Evolutionary conservation across 768 basidiomycete species (phyloP).

Genomic region (Termitomyces sp.): DNA sequence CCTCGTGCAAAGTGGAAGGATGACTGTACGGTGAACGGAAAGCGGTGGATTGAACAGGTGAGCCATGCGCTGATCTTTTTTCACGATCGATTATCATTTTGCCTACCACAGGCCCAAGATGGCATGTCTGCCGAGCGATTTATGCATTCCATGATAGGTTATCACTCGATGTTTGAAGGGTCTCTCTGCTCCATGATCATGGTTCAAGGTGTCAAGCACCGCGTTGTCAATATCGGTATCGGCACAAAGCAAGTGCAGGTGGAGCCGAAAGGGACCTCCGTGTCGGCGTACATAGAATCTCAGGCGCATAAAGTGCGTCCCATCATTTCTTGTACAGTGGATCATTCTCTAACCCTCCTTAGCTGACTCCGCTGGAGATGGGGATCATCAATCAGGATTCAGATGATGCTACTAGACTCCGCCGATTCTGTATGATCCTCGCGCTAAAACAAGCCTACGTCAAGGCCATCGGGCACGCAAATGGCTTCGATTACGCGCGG

Average conservation of each 20-base stretch:
- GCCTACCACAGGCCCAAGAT: conserved; percentile 41
- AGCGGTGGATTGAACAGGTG: conserved; percentile 83
- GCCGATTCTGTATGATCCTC: conserved; percentile 73
- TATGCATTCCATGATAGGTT: conserved; percentile 74
- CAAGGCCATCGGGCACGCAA: conserved; percentile 77
- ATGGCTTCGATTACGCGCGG: conserved; percentile 77
- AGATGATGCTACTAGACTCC: conserved; percentile 62
- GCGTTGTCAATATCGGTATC: conserved; percentile 81
- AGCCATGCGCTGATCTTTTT: conserved; percentile 2
- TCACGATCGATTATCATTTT: conserved; percentile 2
- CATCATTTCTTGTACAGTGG: not conserved
- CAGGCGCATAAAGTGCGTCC: conserved; percentile 65
- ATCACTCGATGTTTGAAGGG: conserved; percentile 65
- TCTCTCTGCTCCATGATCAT: conserved; percentile 82
- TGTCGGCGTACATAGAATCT: conserved; percentile 67
- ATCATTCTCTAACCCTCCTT: not conserved
- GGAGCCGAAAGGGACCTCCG: conserved; percentile 55
- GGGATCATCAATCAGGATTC: conserved; percentile 47
- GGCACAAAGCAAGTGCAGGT: conserved; percentile 67
- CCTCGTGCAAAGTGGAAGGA: conserved; percentile 75
- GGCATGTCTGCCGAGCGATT: conserved; percentile 62
- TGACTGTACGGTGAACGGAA: conserved; percentile 53
- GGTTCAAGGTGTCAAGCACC: conserved; percentile 71
- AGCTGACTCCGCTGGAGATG: conserved; percentile 42
- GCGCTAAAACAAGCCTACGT: conserved; percentile 81